Evolutionary conservation across 164 flowering plant genomes (phyloP), one percentile per base, ranked within the genome.

Genomic region (Piper longum): DNA sequence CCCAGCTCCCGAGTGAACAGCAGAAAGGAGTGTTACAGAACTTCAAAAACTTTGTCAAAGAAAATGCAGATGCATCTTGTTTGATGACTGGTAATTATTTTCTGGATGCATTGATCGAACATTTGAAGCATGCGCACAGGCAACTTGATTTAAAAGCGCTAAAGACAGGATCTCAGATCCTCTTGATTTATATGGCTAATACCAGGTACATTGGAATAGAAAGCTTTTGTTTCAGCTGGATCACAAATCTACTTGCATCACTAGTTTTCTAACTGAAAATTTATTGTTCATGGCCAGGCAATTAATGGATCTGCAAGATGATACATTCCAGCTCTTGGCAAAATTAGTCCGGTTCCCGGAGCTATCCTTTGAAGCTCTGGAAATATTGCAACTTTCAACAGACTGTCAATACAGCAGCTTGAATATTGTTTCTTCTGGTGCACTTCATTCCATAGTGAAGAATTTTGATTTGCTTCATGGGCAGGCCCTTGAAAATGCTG

Each of bases 111-210:
- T 61, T 93, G 42, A 18, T 77, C 39, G 67, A 58, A 56, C 90
- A 83, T 76, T 61, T 90, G 62, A 72, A 75, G 69, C 72, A 76
- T 67, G 88, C 91, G 48, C 51, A n/a, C 59, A 81, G 76, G 14
- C 59, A 41, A 44, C 62, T 64, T 41, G 87, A 87, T 68, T 45
- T 67, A 54, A 64, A 73, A 55, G 83, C 89, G 72, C 85, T 67
- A 71, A 75, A 64, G 62, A 68, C 61, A 56, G 98, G 88, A 69
- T 71, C 64, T 60, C 73, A 74, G 65, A 71, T 84, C 58, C 68
- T 88, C 43, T 65, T 79, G 67, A 66, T 74, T 52, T 76, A 76
- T 65, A 44, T 82, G 54, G 74, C 66, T 8, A 74, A 79, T 62
- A 75, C 70, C 81, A 80, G 95, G 97, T 87, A 85, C 48, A 14